Evolutionary conservation across 2,329 filamentous ascomycete species (phyloP).

Genomic region (Basipetospora chlamydospora): DNA sequence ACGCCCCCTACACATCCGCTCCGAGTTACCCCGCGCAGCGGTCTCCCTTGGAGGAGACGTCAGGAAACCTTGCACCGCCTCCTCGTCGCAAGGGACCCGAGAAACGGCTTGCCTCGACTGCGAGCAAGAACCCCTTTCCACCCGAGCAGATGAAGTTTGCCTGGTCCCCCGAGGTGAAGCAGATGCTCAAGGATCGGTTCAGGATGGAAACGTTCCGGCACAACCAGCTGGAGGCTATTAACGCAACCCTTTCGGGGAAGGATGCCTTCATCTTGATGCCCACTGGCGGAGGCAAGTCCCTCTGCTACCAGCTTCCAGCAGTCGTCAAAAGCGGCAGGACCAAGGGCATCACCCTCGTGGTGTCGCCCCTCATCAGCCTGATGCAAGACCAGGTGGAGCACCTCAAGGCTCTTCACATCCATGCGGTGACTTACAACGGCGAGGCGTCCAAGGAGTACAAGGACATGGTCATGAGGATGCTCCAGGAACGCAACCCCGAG

Average conservation of each 20-base stretch:
- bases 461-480: constrained; percentile 46
- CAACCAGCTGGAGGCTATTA: constrained; percentile 91
- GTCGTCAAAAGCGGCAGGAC: constrained; percentile 71
- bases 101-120: constrained; percentile 8
- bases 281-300: constrained; percentile 88
- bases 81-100: neutral
- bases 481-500: constrained; percentile 52
- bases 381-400: constrained; percentile 97
- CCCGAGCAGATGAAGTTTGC: constrained; percentile 46
- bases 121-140: constrained; percentile 23
- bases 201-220: constrained; percentile 73
- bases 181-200: constrained; percentile 69
- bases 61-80: constrained; percentile 7
- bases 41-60: constrained; percentile 1
- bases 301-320: constrained; percentile 91
- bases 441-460: constrained; percentile 52
- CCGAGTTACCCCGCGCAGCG: neutral
- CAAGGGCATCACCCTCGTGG: constrained; percentile 74
- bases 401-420: constrained; percentile 57
- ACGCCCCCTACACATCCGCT: neutral
- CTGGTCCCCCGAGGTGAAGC: constrained; percentile 79
- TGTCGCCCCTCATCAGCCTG: constrained; percentile 86
- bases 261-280: constrained; percentile 97
- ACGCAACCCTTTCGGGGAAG: constrained; percentile 72
- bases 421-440: constrained; percentile 70